Evolutionary conservation across 805 yeast species (phyloP).

Genomic region (Candida loeiensis): DNA sequence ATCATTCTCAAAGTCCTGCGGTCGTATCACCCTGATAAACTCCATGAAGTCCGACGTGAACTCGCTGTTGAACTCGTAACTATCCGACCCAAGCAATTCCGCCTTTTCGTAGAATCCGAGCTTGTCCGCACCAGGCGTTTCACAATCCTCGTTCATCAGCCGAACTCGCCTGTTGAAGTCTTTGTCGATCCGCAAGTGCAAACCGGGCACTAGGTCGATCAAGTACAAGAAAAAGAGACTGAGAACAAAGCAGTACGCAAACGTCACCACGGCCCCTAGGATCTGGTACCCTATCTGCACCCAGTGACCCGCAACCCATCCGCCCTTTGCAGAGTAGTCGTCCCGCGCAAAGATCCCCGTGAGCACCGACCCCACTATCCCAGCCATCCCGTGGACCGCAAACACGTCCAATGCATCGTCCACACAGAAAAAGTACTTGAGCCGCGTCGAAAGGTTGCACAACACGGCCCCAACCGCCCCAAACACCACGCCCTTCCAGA

Average conservation of each 20-base stretch:
- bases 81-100: conserved; percentile 38
- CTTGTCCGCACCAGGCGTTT: conserved; percentile 5
- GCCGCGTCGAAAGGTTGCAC: conserved; percentile 37
- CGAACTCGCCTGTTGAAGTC: conserved; percentile 31
- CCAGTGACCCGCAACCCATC: conserved; percentile 42
- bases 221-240: conserved; percentile 30
- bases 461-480: conserved; percentile 37
- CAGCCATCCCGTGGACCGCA: conserved; percentile 43
- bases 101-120: conserved; percentile 20
- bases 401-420: conserved; percentile 44
- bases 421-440: conserved; percentile 35
- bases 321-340: conserved; percentile 32
- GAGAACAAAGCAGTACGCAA: conserved; percentile 33
- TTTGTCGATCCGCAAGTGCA: conserved; percentile 41
- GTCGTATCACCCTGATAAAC: conserved; percentile 33
- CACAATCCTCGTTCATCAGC: conserved; percentile 8
- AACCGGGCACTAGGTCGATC: conserved; percentile 38
- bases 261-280: conserved; percentile 33
- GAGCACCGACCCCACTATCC: conserved; percentile 37
- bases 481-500: conserved; percentile 40
- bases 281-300: conserved; percentile 39
- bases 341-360: conserved; percentile 40
- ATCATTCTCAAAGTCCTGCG: conserved; percentile 32
- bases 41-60: conserved; percentile 40
- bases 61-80: conserved; percentile 40